phyloP scores from a whole-genome alignment of 805 yeast genomes.

The Saccharomyces mikatae region DNA sequence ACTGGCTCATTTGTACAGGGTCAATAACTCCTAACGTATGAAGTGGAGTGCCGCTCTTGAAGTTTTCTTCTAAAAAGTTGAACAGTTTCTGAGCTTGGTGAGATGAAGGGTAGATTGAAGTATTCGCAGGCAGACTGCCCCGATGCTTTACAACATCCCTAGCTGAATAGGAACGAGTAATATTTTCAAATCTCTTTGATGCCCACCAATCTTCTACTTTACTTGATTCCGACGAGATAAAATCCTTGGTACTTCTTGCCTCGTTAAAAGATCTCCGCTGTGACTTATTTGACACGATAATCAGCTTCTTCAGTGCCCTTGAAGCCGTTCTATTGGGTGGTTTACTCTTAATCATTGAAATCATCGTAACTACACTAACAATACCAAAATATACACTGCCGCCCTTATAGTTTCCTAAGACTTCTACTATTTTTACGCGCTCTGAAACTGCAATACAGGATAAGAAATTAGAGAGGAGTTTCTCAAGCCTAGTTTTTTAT shows the following conservation, averaged over 20 bases:
- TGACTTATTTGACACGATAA: background rate
- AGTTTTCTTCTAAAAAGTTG: constrained; percentile 35
- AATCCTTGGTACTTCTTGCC: constrained; percentile 2
- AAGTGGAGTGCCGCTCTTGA: constrained; percentile 38
- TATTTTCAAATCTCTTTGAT: constrained; percentile 38
- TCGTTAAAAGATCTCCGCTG: background rate
- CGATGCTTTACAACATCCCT: constrained; percentile 44
- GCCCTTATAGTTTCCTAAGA: background rate
- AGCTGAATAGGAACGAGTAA: constrained; percentile 47
- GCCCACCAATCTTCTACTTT: constrained; percentile 44
- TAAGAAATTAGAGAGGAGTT: background rate
- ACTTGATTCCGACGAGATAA: constrained; percentile 28
- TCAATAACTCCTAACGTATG: constrained; percentile 56
- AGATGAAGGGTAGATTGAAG: constrained; percentile 39
- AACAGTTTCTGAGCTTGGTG: constrained; percentile 47
- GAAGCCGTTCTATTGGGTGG: background rate
- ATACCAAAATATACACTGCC: background rate
- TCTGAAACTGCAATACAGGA: background rate
- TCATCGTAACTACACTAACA: background rate
- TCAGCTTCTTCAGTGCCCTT: background rate
- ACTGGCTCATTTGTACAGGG: constrained; percentile 55
- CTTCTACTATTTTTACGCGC: background rate
- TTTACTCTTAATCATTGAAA: background rate
- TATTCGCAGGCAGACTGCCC: constrained; percentile 36
- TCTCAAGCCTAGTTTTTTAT: background rate